A percentile compares a stretch with the other conserved stretches of the same genome.
Conservation (phyloP, 106 monocot species). For the Dioscorea zingiberensis region DNA sequence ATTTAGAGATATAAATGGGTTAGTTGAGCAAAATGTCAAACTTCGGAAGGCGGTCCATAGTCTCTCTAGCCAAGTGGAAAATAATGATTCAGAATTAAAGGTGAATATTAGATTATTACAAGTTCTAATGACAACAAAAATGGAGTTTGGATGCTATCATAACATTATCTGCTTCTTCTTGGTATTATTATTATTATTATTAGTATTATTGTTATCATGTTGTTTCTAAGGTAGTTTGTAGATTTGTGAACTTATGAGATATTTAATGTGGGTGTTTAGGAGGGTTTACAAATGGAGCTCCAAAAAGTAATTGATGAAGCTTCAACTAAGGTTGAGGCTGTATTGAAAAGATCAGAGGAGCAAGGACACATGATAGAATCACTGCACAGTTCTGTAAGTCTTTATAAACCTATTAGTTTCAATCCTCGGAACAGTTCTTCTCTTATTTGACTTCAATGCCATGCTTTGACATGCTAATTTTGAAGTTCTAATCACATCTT, state of each 20-base stretch:
- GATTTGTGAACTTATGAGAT: background rate
- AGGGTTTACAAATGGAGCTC: constrained; percentile 63
- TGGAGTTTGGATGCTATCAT: too few relatives aligned
- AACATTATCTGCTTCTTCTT: too few relatives aligned
- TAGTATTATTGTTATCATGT: background rate
- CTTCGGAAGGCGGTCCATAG: constrained; percentile 61
- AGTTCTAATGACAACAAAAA: too few relatives aligned
- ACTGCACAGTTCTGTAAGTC: constrained; percentile 80
- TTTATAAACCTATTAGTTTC: background rate
- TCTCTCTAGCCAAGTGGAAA: constrained; percentile 43
- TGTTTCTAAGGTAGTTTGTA: background rate
- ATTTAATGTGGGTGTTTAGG: constrained; percentile 31
- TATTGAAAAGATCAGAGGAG: constrained; percentile 85
- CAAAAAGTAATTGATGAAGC: constrained; percentile 58
- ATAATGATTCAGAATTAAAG: constrained; percentile 56
- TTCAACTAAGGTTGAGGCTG: constrained; percentile 61
- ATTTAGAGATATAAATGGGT: constrained; percentile 76
- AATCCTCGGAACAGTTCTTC: too few relatives aligned
- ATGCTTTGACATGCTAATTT: too few relatives aligned
- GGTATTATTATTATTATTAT: too few relatives aligned
- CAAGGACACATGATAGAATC: constrained; percentile 89
- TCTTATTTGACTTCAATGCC: too few relatives aligned
- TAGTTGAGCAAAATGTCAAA: constrained; percentile 85
- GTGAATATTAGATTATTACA: constrained; percentile 18
- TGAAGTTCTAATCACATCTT: too few relatives aligned